Evolutionary conservation across 805 yeast genomes (phyloP), one percentile per base, ranked within the genome.

Genomic region (Candida pseudofarinosa): DNA sequence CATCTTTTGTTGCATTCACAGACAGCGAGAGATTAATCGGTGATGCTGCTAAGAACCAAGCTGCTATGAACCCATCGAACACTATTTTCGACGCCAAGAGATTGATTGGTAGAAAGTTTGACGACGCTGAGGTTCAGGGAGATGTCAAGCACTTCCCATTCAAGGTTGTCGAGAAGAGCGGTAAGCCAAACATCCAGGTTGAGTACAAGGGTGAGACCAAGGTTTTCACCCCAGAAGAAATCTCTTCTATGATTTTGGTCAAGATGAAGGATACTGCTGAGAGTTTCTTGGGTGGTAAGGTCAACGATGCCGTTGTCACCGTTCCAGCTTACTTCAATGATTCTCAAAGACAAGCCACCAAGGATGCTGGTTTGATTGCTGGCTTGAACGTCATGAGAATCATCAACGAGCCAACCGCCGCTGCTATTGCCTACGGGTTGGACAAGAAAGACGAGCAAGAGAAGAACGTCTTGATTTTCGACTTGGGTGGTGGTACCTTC

Each of bases 251-350:
- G 97, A 85, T 89, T 52, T 76, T 89, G 63, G 73, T 79, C 63
- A 89, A 89, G 76, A 85, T 85, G 93, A 88, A 81, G 76, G 87
- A 81, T 58, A 88, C 88, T 59, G 96, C 96, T 48, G 96, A 89
- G 74, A 95, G 87, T 57, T 89, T 85, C 66, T 74, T 70, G 49
- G 76, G 74, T 50, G 58, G 61, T 46, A 62, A 62, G 47, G 71
- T 70, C 52, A 82, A 81, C 56, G 91, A 89, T 60, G 97, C 97
- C 42, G 97, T 89, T 60, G 86, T 89, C 62, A 90, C 97, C 40
- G 97, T 89, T 53, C 97, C 97, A 42, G 97, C 97, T 47, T 89
- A 89, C 75, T 89, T 89, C 79, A 90, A 90, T 73, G 97, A 89
- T 70, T 88, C 97, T 43, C 97, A 90, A 75, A 87, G 97, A 77